Conservation (phyloP, 108 stramenopile genomes). For the Craspedostauros australis region DNA sequence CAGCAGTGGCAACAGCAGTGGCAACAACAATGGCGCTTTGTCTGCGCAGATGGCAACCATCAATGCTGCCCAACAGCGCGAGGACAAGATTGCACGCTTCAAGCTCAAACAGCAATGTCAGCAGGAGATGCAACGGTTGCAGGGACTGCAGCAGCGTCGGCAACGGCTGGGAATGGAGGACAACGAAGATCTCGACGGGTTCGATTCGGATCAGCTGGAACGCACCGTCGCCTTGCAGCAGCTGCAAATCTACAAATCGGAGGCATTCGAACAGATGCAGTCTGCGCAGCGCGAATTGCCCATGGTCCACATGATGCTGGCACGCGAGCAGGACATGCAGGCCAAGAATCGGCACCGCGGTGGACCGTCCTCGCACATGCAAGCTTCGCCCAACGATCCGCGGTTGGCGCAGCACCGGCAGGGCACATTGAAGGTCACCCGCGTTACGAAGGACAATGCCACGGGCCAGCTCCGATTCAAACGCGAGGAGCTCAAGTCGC, state of each 20-base stretch:
- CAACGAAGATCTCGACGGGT: slow-evolving; percentile 62
- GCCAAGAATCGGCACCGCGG: slow-evolving; percentile 12
- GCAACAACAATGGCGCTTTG: slow-evolving; percentile 2
- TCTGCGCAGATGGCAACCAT: not conserved
- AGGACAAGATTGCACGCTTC: slow-evolving; percentile 64
- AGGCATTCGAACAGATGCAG: slow-evolving; percentile 63
- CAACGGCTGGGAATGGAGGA: slow-evolving; percentile 35
- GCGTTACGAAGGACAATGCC: slow-evolving; percentile 65
- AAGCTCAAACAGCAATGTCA: slow-evolving; percentile 34
- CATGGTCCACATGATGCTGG: slow-evolving; percentile 61
- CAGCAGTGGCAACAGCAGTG: too few species aligned
- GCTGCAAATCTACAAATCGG: slow-evolving; percentile 34
- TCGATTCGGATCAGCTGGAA: slow-evolving; percentile 62
- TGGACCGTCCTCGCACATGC: slow-evolving; percentile 9
- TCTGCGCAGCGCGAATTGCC: slow-evolving; percentile 48
- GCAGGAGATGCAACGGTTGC: slow-evolving; percentile 33
- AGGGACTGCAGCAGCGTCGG: slow-evolving; percentile 43
- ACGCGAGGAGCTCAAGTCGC: slow-evolving; percentile 66
- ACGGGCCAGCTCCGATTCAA: slow-evolving; percentile 57
- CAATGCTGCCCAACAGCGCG: too few species aligned
- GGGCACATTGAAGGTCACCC: slow-evolving; percentile 60
- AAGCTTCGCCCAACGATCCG: slow-evolving; percentile 1
- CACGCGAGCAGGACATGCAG: slow-evolving; percentile 29
- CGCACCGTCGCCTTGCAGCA: slow-evolving; percentile 43
- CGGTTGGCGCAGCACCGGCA: not conserved